phyloP scores from a whole-genome alignment of 768 basidiomycete genomes.

The Hypholoma fasciculare region DNA sequence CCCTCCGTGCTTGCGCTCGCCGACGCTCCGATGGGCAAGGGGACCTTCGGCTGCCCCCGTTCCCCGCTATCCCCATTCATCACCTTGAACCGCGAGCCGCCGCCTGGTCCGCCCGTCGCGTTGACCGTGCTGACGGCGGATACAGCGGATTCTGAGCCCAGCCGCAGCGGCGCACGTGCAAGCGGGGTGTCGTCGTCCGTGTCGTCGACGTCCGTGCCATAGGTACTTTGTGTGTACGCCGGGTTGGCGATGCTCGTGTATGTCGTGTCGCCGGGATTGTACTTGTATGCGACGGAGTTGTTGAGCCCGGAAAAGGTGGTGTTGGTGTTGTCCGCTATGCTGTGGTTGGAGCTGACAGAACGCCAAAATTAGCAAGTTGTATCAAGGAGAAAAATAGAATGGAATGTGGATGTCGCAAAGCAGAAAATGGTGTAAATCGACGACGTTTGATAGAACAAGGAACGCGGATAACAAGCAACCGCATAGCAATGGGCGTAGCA shows the following conservation, averaged over 20 bases:
- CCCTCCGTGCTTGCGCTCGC: background rate
- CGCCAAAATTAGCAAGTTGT: background rate
- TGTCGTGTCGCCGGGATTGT: constrained; percentile 9
- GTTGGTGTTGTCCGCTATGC: constrained; percentile 7
- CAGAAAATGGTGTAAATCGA: background rate
- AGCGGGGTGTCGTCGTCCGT: constrained; percentile 11
- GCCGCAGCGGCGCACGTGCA: constrained; percentile 5
- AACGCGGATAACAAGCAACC: too few species aligned
- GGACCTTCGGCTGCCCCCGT: background rate
- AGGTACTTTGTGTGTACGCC: background rate
- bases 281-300: constrained; percentile 13
- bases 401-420: background rate
- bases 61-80: constrained; percentile 15
- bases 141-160: constrained; percentile 9
- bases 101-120: constrained; percentile 2
- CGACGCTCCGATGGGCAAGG: background rate
- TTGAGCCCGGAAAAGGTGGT: constrained; percentile 14
- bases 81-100: constrained; percentile 10
- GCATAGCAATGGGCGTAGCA: too few species aligned
- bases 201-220: background rate
- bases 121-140: constrained; percentile 2
- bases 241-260: background rate
- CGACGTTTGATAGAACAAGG: too few species aligned
- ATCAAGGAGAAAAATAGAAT: background rate
- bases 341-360: constrained; percentile 1